Evolutionary conservation across 2,329 filamentous ascomycete genomes (phyloP), one percentile per base, ranked within the genome.

Genomic region (Parascedosporium putredinis): DNA sequence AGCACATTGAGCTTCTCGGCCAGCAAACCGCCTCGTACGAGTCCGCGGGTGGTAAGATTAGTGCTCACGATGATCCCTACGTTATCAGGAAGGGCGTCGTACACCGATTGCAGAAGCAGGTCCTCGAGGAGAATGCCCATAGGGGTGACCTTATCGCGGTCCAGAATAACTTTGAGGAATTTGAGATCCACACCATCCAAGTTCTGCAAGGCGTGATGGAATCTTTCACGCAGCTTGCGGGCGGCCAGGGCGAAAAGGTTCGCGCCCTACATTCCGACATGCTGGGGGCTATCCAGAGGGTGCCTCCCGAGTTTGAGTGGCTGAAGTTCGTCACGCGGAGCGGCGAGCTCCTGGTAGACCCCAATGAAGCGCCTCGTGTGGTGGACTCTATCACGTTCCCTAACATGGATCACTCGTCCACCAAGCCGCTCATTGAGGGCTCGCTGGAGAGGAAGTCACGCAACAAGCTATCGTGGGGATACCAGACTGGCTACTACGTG

Each of bases 81-180:
- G 76, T 97, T 51, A 65, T 97, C 43, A 80, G 84, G 59, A 83
- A 91, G 27, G 86, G 87, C 52, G 82, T 96, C 51, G 70, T 87
- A 55, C 79, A 96, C 70, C 83, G 89, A 40, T 74, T 98, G 50
- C 83, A 88, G 75, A 91, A 86, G 72, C 93, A 98, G 71, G 79
- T 97, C 31, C 73, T 88, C 44, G 88, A 95, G 62, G 93, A 98
- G 72, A 98, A 98, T 75, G 94, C 90, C 72, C 91, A 94, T 69
- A 81, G 84, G 55, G 88, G 95, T 63, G 93, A 98, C 63, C 77
- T 97, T 51, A 77, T 98, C 54, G 78, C 84, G 8, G 86, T 96
- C n/a, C 93, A 98, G 68, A 83, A 85, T 69, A 88, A 88, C 64
- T 95, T 97, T 63, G 74, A 84, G 51, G 75, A 82, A 33, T 98